Conservation (phyloP, 2,329 filamentous ascomycete species). For the Sclerotinia borealis region DNA sequence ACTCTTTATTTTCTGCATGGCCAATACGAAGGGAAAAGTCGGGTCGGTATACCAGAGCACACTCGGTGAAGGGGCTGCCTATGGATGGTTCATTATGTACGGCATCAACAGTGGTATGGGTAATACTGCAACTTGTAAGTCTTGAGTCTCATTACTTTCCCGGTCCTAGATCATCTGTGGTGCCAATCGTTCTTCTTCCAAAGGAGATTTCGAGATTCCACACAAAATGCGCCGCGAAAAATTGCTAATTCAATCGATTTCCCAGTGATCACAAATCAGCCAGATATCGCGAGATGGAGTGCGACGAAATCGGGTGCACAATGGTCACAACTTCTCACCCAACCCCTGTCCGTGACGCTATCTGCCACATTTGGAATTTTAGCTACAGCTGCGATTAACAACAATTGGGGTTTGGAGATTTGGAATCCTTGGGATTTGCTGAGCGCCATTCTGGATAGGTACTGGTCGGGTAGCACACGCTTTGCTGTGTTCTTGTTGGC, state of each 20-base stretch:
- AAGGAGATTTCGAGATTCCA: no score
- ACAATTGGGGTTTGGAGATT: constrained; percentile 32
- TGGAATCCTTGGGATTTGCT: constrained; percentile 44
- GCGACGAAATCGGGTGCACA: constrained; percentile 29
- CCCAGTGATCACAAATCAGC: constrained; percentile 37
- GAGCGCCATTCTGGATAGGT: constrained; percentile 30
- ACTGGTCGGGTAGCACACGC: constrained; percentile 35
- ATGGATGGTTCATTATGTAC: constrained; percentile 36
- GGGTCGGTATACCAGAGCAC: constrained; percentile 25
- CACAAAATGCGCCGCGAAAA: background rate
- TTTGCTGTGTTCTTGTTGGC: constrained; percentile 40
- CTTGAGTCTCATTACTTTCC: background rate
- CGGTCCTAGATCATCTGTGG: background rate
- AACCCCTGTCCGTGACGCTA: constrained; percentile 20
- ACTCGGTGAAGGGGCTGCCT: constrained; percentile 15
- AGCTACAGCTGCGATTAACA: constrained; percentile 28
- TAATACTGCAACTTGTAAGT: constrained; percentile 32
- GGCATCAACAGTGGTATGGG: constrained; percentile 37
- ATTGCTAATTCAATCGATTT: background rate
- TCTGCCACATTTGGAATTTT: constrained; percentile 28
- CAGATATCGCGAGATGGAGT: constrained; percentile 40
- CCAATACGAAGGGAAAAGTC: constrained; percentile 33
- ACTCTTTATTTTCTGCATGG: constrained; percentile 38
- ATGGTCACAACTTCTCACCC: constrained; percentile 37
- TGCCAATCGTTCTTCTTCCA: background rate